Evolutionary conservation across 352 stramenopile species (phyloP), one percentile per base, ranked within the genome.

Genomic region (Globisporangium heterothallicum): DNA sequence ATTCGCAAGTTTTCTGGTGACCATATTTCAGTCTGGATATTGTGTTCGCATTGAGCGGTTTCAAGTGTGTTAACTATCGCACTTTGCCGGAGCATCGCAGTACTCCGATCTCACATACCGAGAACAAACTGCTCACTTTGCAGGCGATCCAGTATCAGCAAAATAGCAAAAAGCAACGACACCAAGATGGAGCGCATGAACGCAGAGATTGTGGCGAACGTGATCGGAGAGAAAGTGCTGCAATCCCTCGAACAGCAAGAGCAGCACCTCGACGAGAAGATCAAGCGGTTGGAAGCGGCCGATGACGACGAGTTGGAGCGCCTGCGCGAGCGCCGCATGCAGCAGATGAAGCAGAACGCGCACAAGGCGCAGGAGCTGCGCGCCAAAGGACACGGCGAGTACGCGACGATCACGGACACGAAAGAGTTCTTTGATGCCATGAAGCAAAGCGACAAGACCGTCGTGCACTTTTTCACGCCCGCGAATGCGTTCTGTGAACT

Each of bases 401-500:
- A 96, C 64, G 50, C 71, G 42, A 93, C 95, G 59, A 78, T 98
- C 41, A 78, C 75, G 14, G 90, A 96, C 68, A 94, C 90, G 35
- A 84, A 95, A 44, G 91, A 97, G 27, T 99, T 99, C 68, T 99
- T 99, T 59, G 76, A 97, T 24, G 83, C 79, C 2, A 87, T 96
- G 61, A 98, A 98, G 64, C 70, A 78, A 43, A 97, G 81, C 49
- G 75, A 96, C 47, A 78, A 87, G 42, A 70, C 96, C 26, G 84
- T 98, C 22, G 78, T 98, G 42, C 95, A 99, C 77, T 99, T 99
- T 66, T 97, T 98, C 71, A 88, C 95, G 53, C 82, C 86, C 0
- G 84, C 84, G 13, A 98, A 97, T 43, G 70, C 80, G 29, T 91
- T 92, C 53, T 99, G 95, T 58, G 79, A 97, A 62, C 70, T 97